phyloP scores from a whole-genome alignment of 2,329 filamentous ascomycete genomes.

The Venturiaceae sp. region DNA sequence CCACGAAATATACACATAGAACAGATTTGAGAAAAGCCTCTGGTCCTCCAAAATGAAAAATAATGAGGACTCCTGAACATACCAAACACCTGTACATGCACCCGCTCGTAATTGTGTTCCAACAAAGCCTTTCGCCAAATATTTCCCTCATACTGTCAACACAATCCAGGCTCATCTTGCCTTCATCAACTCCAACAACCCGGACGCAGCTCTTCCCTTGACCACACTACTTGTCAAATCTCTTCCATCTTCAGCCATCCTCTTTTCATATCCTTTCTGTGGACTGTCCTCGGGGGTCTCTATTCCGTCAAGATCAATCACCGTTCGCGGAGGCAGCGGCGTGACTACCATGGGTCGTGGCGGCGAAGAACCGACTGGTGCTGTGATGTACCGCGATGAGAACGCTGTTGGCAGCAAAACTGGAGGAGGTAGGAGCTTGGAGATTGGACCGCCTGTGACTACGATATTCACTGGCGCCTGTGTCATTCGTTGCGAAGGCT shows the following conservation, averaged over 20 bases:
- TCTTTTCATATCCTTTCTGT: conserved; percentile 5
- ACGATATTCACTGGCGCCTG: background rate
- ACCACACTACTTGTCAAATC: conserved; percentile 37
- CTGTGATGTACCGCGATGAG: conserved; percentile 26
- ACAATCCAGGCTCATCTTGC: background rate
- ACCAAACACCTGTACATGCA: background rate
- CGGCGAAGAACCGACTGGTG: conserved; percentile 21
- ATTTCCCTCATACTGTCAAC: background rate
- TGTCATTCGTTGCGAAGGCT: background rate
- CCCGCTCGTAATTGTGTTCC: background rate
- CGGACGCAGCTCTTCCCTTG: conserved; percentile 42
- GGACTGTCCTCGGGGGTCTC: background rate
- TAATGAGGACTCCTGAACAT: background rate
- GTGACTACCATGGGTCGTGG: background rate
- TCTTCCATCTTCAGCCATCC: conserved; percentile 16
- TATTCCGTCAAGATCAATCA: background rate
- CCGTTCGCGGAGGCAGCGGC: background rate
- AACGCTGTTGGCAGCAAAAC: conserved; percentile 27
- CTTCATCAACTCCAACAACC: conserved; percentile 36
- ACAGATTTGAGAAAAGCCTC: background rate
- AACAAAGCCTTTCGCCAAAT: background rate
- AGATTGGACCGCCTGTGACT: conserved; percentile 2
- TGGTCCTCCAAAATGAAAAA: background rate
- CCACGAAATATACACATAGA: background rate
- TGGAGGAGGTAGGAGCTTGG: conserved; percentile 26